Conservation (phyloP, 2,329 filamentous ascomycete genomes). For the Aspergillus piperis region DNA sequence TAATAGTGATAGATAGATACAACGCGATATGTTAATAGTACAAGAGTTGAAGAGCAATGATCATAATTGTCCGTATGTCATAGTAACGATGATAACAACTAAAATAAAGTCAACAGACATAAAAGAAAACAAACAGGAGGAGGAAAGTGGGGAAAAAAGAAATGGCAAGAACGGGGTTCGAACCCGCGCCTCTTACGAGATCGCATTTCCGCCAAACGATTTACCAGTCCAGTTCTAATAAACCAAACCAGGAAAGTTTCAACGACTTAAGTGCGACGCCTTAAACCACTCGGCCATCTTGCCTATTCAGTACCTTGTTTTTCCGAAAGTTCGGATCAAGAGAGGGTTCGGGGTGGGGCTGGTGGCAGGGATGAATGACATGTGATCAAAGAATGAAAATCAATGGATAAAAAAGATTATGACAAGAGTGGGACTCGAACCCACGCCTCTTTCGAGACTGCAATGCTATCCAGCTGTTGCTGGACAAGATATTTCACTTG, state of each 20-base stretch:
- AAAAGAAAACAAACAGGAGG: no score
- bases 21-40: no score
- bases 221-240: no score
- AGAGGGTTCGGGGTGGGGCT: neutral
- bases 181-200: neutral
- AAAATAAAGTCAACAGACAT: no score
- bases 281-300: conserved; percentile 3
- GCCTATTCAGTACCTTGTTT: neutral
- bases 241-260: no score
- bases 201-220: neutral
- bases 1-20: no score
- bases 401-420: neutral
- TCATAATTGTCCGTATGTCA: no score
- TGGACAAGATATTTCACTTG: neutral
- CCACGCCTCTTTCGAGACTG: conserved; percentile 8
- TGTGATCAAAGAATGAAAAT: neutral
- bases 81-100: no score
- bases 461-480: neutral
- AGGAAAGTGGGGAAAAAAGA: neutral
- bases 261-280: neutral
- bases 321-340: neutral
- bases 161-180: neutral
- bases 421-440: conserved; percentile 11
- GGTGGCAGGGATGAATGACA: no score
- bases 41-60: no score